A percentile compares a stretch with the other conserved stretches of the same genome.
These are phyloP conservation scores for Dryas octopetala DNA, from an alignment of 306 rosid species.

Conservation along the genomic window DNA sequence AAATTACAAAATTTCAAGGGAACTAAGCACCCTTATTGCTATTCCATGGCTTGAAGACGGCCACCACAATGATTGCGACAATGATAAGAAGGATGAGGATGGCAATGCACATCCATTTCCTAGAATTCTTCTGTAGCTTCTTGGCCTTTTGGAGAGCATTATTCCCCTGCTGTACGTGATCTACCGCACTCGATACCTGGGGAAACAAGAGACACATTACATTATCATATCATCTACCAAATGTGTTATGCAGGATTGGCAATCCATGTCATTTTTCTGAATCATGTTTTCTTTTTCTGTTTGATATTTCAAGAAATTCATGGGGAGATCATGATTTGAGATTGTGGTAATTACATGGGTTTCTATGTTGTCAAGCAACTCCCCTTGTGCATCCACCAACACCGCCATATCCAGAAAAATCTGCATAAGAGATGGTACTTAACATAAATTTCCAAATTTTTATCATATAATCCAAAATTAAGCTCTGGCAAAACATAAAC, in stretches of 20 bases:
- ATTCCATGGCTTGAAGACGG: constrained; percentile 77
- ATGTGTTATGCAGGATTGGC: background rate
- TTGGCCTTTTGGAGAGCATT: constrained; percentile 73
- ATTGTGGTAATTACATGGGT: constrained; percentile 53
- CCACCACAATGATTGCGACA: constrained; percentile 50
- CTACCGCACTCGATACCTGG: constrained; percentile 90
- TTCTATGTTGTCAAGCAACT: constrained; percentile 88
- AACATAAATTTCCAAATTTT: constrained; percentile 5
- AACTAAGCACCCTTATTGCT: constrained; percentile 49
- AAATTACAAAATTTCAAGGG: background rate
- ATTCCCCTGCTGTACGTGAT: constrained; percentile 88
- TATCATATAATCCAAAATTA: background rate
- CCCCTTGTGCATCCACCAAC: constrained; percentile 91
- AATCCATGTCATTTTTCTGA: background rate
- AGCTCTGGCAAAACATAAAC: background rate
- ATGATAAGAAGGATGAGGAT: constrained; percentile 77
- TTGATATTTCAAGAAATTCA: background rate
- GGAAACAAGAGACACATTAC: background rate
- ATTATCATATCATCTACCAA: constrained; percentile 18
- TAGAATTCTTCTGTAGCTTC: constrained; percentile 69
- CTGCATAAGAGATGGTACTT: constrained; percentile 42
- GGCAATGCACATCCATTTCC: constrained; percentile 96
- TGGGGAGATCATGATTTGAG: background rate
- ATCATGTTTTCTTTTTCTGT: background rate
- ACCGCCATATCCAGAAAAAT: constrained; percentile 91